Base-by-base conservation (phyloP, 2,329 filamentous ascomycete genomes). In the Mollisia scopiformis region DNA sequence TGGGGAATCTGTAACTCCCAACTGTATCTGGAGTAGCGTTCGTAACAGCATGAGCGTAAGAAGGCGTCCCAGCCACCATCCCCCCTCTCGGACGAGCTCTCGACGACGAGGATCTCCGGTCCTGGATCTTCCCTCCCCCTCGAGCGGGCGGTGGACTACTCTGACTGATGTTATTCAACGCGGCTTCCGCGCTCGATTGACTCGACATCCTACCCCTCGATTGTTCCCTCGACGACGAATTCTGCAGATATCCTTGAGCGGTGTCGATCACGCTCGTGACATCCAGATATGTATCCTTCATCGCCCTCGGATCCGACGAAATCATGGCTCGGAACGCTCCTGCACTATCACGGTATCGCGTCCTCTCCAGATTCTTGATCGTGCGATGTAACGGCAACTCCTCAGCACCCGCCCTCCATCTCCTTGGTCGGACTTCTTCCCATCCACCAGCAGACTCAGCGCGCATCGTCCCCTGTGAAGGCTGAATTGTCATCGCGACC, bases 311-410 rank as follows among this genome's bases (percentile, higher is more conserved):
- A 55, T 71, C 68, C 23, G 65, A 59, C 8, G 66, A 62, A 76
- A 70, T 65, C 1, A 74, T 66, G 5, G 78, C 76, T 62, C 81
- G 74, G 76, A 77, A 82, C 3, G 80, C 73, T 4, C 80, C 79
- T 11, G 75, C 77, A 13, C 72, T 75, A 58, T 82, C 79, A 51
- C 73, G 76, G 53, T 82, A 80, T 16, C 78, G 75, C 46, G 74
- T 72, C 21, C 69, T 70, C 52, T 77, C 72, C 31, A 75, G 71
- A 56, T 72, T 74, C 62, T 72, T 76, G 35, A 80, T 73, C 1
- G 77, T 79, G 13, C 80, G 72, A 65, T 82, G 80, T 68, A 19
- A 74, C 69, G 47, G 71, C 63, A 39, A 69, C 65, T 21, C 62
- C 63, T 64, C 67, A 62, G 57, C 63, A 60, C 50, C 69, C 37